A percentile compares a stretch with the other conserved stretches of the same genome.
Conservation (phyloP, 805 yeast genomes). For the Monosporozyma aerobia region DNA sequence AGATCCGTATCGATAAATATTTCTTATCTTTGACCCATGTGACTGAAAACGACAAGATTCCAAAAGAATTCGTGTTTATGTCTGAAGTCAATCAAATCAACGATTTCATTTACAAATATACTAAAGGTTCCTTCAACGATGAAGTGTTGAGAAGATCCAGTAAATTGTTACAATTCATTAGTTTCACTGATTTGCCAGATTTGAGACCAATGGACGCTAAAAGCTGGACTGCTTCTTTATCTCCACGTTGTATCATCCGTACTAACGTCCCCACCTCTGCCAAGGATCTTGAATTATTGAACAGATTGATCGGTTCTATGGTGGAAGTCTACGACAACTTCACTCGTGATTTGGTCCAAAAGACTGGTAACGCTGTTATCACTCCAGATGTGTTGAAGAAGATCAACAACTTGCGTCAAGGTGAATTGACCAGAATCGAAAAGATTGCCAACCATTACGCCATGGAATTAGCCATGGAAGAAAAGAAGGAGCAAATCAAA, state of each 20-base stretch:
- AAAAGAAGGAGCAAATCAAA: slow-evolving; percentile 61
- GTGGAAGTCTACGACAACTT: slow-evolving; percentile 52
- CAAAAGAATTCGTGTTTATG: slow-evolving; percentile 76
- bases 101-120: slow-evolving; percentile 36
- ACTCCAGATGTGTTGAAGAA: slow-evolving; percentile 71
- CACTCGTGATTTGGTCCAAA: slow-evolving; percentile 30
- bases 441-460: slow-evolving; percentile 57
- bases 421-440: slow-evolving; percentile 58
- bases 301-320: slow-evolving; percentile 44
- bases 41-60: slow-evolving; percentile 59
- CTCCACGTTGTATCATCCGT: slow-evolving; percentile 44
- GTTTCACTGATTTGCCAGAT: slow-evolving; percentile 77
- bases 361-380: slow-evolving; percentile 42
- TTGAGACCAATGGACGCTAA: slow-evolving; percentile 54
- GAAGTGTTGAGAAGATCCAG: slow-evolving; percentile 34
- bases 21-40: slow-evolving; percentile 80
- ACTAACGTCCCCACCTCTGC: slow-evolving; percentile 42
- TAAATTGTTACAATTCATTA: slow-evolving; percentile 50
- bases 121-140: slow-evolving; percentile 28
- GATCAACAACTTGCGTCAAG: slow-evolving; percentile 66
- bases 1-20: slow-evolving; percentile 65
- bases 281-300: slow-evolving; percentile 41
- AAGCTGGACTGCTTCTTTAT: slow-evolving; percentile 47
- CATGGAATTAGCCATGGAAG: slow-evolving; percentile 60
- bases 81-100: slow-evolving; percentile 78